Percentiles rank a stretch among this genome's conserved stretches.
Evolutionary conservation across 306 rosid genomes (phyloP).

Genomic region (Lathyrus sativus): DNA sequence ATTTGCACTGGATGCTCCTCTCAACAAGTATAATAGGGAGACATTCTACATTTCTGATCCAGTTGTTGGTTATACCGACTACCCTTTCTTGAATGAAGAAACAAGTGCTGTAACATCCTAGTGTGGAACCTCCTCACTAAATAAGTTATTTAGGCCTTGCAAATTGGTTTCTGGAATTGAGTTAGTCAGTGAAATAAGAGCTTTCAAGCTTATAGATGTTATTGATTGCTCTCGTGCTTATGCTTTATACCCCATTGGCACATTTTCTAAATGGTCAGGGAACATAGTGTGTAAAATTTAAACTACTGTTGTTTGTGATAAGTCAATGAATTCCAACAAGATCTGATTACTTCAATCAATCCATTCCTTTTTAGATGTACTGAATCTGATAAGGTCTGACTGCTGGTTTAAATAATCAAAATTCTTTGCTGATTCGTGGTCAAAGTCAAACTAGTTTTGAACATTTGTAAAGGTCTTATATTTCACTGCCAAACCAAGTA

Average conservation of each 20-base stretch:
- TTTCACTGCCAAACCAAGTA: background rate
- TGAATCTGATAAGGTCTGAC: background rate
- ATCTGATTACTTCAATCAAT: background rate
- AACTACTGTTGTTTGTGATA: background rate
- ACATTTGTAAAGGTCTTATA: background rate
- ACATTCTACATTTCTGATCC: slow-evolving; percentile 62
- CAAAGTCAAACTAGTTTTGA: background rate
- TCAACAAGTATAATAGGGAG: slow-evolving; percentile 54
- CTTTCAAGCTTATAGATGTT: background rate
- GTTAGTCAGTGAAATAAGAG: slow-evolving; percentile 6
- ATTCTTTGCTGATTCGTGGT: background rate
- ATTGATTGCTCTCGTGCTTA: background rate
- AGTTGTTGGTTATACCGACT: slow-evolving; percentile 59
- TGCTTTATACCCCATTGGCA: background rate
- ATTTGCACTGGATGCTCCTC: slow-evolving; percentile 58
- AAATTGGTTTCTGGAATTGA: background rate
- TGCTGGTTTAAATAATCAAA: background rate
- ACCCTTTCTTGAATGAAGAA: slow-evolving; percentile 57
- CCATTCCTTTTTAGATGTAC: background rate
- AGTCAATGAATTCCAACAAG: slow-evolving; percentile 1
- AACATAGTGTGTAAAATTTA: background rate
- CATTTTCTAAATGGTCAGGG: background rate
- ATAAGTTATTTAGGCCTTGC: background rate
- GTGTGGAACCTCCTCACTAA: background rate
- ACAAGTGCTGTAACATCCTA: background rate